A percentile compares a stretch with the other conserved stretches of the same genome.
These are phyloP conservation scores for Hibiscus tridactylites DNA, from an alignment of 345 rosid species.

Conservation along the genomic window DNA sequence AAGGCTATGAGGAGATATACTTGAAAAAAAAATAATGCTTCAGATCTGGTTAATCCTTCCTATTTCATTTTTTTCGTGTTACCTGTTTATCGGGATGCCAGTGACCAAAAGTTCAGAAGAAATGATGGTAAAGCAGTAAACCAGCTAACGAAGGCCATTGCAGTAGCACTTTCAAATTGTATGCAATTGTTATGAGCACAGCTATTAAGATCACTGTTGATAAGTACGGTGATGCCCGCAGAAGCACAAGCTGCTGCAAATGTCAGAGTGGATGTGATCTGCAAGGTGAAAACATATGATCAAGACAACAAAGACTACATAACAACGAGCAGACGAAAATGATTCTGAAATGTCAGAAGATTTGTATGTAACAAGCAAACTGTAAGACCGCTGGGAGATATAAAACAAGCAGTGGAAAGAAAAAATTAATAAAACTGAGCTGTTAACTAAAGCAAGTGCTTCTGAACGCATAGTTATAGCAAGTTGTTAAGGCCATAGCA, in stretches of 20 bases:
- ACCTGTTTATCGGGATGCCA: not conserved
- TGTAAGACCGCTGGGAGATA: not conserved
- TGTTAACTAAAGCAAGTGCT: not conserved
- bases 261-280: slow-evolving; percentile 62
- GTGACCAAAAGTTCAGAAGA: not conserved
- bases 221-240: slow-evolving; percentile 76
- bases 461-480: not conserved
- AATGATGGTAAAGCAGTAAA: slow-evolving; percentile 47
- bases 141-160: slow-evolving; percentile 77
- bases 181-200: slow-evolving; percentile 49
- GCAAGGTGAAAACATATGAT: slow-evolving; percentile 14
- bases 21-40: not conserved
- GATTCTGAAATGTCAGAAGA: not conserved
- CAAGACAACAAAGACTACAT: not conserved
- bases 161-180: slow-evolving; percentile 66
- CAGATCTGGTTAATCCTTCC: not conserved
- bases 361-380: not conserved
- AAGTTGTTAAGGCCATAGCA: not conserved
- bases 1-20: not conserved
- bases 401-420: not conserved
- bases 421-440: not conserved
- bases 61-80: not conserved
- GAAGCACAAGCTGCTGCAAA: slow-evolving; percentile 83
- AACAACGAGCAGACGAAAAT: not conserved
- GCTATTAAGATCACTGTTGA: slow-evolving; percentile 54